These are phyloP conservation scores for Populus alba DNA, from an alignment of 345 rosid genomes.

Conservation along the genomic window DNA sequence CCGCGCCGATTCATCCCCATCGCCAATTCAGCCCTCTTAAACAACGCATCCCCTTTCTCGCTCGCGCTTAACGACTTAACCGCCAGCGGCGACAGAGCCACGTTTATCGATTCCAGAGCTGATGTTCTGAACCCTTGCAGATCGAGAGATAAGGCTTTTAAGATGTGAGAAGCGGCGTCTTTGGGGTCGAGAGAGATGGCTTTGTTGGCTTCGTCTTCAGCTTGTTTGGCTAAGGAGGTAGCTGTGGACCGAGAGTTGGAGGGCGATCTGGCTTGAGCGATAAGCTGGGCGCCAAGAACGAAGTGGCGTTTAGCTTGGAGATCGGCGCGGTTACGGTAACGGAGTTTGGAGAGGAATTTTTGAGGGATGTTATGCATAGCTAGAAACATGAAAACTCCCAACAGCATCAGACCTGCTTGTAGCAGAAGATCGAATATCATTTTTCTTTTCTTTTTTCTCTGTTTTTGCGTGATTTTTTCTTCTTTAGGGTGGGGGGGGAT, in stretches of 20 bases:
- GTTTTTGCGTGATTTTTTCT: background rate
- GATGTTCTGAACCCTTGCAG: slow-evolving; percentile 57
- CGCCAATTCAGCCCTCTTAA: slow-evolving; percentile 58
- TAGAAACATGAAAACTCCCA: slow-evolving; percentile 45
- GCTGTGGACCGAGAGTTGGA: slow-evolving; percentile 42
- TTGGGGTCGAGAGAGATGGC: slow-evolving; percentile 51
- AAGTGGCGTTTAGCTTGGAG: slow-evolving; percentile 60
- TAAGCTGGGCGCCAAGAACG: slow-evolving; percentile 64
- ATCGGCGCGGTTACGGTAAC: slow-evolving; percentile 39
- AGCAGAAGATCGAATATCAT: slow-evolving; percentile 53
- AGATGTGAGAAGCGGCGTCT: slow-evolving; percentile 63
- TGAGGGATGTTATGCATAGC: slow-evolving; percentile 60
- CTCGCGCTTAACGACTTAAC: slow-evolving; percentile 39
- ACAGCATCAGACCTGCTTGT: slow-evolving; percentile 47
- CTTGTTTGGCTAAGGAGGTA: slow-evolving; percentile 50
- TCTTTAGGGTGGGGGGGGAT: no score
- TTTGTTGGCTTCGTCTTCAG: slow-evolving; percentile 47
- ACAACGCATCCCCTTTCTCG: slow-evolving; percentile 59
- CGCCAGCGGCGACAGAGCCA: slow-evolving; percentile 55
- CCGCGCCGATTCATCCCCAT: slow-evolving; percentile 33
- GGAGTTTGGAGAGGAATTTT: slow-evolving; percentile 43
- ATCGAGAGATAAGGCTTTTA: slow-evolving; percentile 63
- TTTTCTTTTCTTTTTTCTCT: background rate
- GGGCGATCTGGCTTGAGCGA: slow-evolving; percentile 48
- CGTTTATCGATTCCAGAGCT: slow-evolving; percentile 58